Conservation (phyloP, 305 asterid genomes). For the Nicotiana rustica region DNA sequence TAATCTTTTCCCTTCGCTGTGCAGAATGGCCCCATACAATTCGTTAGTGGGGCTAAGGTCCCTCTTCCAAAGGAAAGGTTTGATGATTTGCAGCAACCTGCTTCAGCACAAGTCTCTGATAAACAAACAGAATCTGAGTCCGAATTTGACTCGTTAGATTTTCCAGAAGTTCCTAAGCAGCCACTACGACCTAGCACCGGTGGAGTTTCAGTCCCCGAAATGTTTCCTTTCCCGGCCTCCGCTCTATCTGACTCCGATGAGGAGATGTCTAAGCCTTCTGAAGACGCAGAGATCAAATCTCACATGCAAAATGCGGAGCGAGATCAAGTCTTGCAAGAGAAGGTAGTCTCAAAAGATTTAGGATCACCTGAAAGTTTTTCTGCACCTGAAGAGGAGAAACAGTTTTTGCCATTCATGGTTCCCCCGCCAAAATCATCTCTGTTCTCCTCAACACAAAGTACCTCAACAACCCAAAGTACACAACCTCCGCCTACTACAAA, state of each 20-base stretch:
- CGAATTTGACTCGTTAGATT: conserved; percentile 67
- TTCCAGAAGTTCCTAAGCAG: conserved; percentile 83
- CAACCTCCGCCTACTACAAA: conserved; percentile 45
- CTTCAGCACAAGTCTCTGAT: conserved; percentile 49
- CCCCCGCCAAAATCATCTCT: conserved; percentile 62
- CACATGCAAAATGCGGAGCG: conserved; percentile 41
- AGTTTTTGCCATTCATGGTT: conserved; percentile 71
- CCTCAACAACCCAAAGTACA: conserved; percentile 37
- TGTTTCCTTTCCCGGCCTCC: conserved; percentile 89
- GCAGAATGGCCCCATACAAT: conserved; percentile 85
- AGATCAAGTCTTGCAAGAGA: conserved; percentile 46
- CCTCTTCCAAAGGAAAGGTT: conserved; percentile 72
- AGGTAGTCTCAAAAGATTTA: conserved; percentile 46
- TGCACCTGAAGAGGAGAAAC: conserved; percentile 55
- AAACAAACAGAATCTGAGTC: conserved; percentile 68
- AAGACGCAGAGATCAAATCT: conserved; percentile 33
- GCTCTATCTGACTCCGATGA: conserved; percentile 71
- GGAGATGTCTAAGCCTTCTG: conserved; percentile 52
- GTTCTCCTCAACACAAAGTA: conserved; percentile 30
- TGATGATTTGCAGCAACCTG: conserved; percentile 46
- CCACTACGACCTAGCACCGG: conserved; percentile 61
- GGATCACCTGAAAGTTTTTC: conserved; percentile 34
- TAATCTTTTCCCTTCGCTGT: conserved; percentile 33
- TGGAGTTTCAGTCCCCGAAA: conserved; percentile 66
- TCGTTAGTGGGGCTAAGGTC: conserved; percentile 63